Evolutionary conservation across 805 yeast species (phyloP), one percentile per base, ranked within the genome.

Genomic region (Suhomyces faveliae): DNA sequence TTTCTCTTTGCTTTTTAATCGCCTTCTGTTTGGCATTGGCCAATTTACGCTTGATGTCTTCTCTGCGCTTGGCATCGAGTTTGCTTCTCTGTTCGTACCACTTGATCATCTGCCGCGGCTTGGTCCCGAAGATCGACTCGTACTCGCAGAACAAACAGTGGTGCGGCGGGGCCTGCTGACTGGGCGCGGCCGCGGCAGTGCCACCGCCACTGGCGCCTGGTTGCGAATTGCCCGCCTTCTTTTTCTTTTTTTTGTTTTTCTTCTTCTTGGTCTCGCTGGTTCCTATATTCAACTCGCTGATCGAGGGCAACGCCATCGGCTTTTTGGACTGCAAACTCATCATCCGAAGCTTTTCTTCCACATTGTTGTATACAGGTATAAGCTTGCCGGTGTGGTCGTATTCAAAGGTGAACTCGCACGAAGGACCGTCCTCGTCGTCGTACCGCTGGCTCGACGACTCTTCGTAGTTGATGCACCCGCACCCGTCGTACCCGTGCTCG

Each of bases 71-170:
- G 45, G 64, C 58, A 30, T 61, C 66, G 37, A 54, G 42, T 30
- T 43, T 42, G 37, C 68, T 56, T 42, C 68, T 65, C 42, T 62
- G 61, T 48, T 78, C 76, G 50, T 74, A 74, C 77, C 80, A 75
- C 55, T 72, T 74, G 50, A 78, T 74, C 72, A 76, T 71, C 55
- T 77, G 77, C 20, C 62, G 60, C 0, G 84, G 83, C 43, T 77
- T 74, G 40, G 61, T 62, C 1, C 83, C 83, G 58, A 70, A 79
- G 1, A 78, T 71, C 44, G 71, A 67, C 55, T 77, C 79, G 57
- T 78, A 79, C 52, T 78, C 81, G 59, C 84, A 79, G 46, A 79
- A 71, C 51, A 77, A 61, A 56, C 84, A 79, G 51, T 71, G 58
- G 35, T 50, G 44, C 30, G 40, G 23, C 24, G 35, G 30, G 17